Evolutionary conservation across 352 stramenopile genomes (phyloP).

Genomic region (Phytophthora litchii): DNA sequence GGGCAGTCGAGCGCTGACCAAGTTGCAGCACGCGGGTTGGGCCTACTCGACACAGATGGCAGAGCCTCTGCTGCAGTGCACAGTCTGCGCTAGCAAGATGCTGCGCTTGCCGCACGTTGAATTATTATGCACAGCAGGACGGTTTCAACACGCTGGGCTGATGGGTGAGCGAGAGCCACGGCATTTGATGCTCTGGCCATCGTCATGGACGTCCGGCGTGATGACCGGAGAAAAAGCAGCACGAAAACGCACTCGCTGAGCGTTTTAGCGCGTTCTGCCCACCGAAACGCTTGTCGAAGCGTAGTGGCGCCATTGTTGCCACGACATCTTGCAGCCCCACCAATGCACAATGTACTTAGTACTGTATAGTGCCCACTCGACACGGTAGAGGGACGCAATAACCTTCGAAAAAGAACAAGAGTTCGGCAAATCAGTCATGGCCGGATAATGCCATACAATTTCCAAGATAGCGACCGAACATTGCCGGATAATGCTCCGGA

Average conservation of each 20-base stretch:
- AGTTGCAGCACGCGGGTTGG: slow-evolving; percentile 6
- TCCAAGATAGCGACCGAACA: slow-evolving; percentile 13
- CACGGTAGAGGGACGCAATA: slow-evolving; percentile 23
- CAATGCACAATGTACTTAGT: slow-evolving; percentile 10
- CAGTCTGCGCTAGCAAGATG: slow-evolving; percentile 7
- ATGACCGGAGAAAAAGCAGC: neutral
- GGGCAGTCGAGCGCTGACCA: slow-evolving; percentile 6
- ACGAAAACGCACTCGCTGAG: slow-evolving; percentile 1
- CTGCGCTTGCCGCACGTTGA: slow-evolving; percentile 7
- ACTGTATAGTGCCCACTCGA: slow-evolving; percentile 16
- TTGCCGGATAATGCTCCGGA: slow-evolving; percentile 23
- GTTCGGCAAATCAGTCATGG: slow-evolving; percentile 11
- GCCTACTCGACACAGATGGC: slow-evolving; percentile 12
- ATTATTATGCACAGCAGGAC: slow-evolving; percentile 22
- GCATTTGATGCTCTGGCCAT: slow-evolving; percentile 20
- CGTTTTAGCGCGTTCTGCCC: slow-evolving; percentile 4
- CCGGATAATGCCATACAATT: slow-evolving; percentile 30
- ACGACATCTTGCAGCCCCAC: slow-evolving; percentile 1
- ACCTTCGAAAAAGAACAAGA: slow-evolving; percentile 37
- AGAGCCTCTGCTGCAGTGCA: slow-evolving; percentile 13
- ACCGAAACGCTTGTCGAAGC: slow-evolving; percentile 16
- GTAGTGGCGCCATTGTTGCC: neutral
- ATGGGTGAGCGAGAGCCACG: slow-evolving; percentile 13
- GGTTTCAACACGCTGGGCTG: slow-evolving; percentile 21
- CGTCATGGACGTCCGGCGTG: neutral